Evolutionary conservation across 2,329 filamentous ascomycete genomes (phyloP), one percentile per base, ranked within the genome.

Genomic region (Phoma sp.): DNA sequence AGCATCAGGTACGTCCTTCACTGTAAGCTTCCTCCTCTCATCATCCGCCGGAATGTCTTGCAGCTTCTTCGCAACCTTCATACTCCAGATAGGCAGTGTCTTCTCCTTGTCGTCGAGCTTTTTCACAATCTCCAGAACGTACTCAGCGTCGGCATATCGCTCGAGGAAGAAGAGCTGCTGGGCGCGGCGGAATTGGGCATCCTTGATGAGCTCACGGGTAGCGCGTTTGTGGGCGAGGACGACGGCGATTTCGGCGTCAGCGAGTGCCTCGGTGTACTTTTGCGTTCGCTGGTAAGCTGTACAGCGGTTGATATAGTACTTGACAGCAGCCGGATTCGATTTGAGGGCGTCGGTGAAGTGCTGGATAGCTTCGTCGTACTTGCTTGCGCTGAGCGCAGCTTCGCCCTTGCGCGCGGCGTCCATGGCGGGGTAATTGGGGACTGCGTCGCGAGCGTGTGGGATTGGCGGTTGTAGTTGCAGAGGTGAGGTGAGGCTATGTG

Each of bases 251-350:
- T 81, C 76, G 47, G 79, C 79, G 57, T 82, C 80, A 39, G 64
- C 54, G 25, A 82, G 77, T n/a, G 61, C 80, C 54, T 86, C 75
- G 18, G 78, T 68, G 36, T 82, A 77, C 38, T 66, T 69, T 30
- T 79, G 80, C 2, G 83, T 80, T 54, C 90, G 84, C 42, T 91
- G 83, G 70, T 92, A 88, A 32, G 91, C 91, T 34, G 87, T 92
- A 4, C 92, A 90, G 17, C 93, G 91, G 62, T 89, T 87, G 59
- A 95, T 85, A 58, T 93, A 88, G 84, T 95, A 97, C 42, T 84
- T 77, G 1, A 91, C 89, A 2, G 90, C 91, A 32, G 79, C 80
- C 0, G 88, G 86, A 11, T 81, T 81, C 64, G 87, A 82, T 14
- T 78, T 70, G 61, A 96, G 83, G 17, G 91, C 93, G 11, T 80